Base-by-base conservation (phyloP, 1,139 yeast species). In the Meyerozyma carpophila region DNA sequence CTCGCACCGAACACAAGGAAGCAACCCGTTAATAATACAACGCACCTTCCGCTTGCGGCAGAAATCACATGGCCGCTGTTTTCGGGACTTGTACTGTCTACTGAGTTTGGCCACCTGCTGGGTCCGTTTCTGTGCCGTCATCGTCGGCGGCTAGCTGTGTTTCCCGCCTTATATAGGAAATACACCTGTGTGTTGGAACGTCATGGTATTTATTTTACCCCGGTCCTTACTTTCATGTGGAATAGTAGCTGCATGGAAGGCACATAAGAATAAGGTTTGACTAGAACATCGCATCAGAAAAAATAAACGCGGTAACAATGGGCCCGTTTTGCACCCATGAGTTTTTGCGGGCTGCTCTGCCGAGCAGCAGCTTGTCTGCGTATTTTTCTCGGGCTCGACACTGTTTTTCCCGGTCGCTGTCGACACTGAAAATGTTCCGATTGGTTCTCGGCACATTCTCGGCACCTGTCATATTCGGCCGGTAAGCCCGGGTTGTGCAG, bases 41-140 rank as follows among this genome's bases (percentile, higher is more conserved):
- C 65, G 59, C 2, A 63, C 57, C 42, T 60, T 60, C n/a, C 63
- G 45, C 41, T 54, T 54, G 36, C 65, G 50, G 47, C 65, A 60
- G 41, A 59, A 57, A 40, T 60, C 65, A 44, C 65, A 60, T 8
- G 65, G 65, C 32, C 65, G 44, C 39, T 59, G 59, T 20, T 54
- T 50, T 24, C 65, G 50, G 3, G 62, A 58, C 37, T 59, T 60
- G 47, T 60, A 60, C 26, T 34, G 37, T 13, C 34, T 13, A 13
- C 9, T 31, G 34, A 31, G 34, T 5, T 28, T 28, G 21, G 16
- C 16, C 34, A 8, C 37, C 37, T 21, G 37, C 26, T 34, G 37
- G 26, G 26, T 21, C 13, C 26, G 37, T 31, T 31, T 13, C 10
- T 31, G 8, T 14, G 20, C 20, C 16, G 16, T 16, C 34, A 31